A percentile compares a stretch with the other conserved stretches of the same genome.
phyloP scores from a whole-genome alignment of 2,329 filamentous ascomycete species.

The Trichoderma aggressivum region DNA sequence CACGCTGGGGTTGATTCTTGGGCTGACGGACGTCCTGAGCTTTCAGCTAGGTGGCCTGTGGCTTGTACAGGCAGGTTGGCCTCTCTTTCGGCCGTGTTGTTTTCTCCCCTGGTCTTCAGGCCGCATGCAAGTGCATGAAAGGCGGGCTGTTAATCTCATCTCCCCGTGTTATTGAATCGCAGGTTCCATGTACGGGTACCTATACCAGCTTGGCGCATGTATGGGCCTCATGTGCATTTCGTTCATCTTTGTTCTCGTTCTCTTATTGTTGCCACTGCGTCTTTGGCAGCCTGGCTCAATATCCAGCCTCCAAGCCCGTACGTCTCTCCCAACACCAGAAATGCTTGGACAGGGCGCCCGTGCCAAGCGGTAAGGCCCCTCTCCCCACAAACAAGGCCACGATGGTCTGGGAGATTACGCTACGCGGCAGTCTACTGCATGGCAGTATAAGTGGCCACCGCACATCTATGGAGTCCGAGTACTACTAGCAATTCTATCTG shows the following conservation, averaged over 20 bases:
- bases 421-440: background rate
- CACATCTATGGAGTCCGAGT: background rate
- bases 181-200: background rate
- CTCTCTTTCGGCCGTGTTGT: background rate
- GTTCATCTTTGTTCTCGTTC: background rate
- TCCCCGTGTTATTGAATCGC: background rate
- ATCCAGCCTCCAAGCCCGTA: background rate
- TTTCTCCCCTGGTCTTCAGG: background rate
- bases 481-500: background rate
- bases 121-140: background rate
- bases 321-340: background rate
- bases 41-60: background rate
- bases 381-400: slow-evolving; percentile 5
- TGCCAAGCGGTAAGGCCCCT: slow-evolving; percentile 2
- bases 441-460: background rate
- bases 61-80: background rate
- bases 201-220: background rate
- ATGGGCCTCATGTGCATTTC: background rate
- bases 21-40: background rate
- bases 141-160: background rate
- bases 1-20: background rate
- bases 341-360: background rate
- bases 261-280: background rate
- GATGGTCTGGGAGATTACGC: slow-evolving; percentile 3
- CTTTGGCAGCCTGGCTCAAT: background rate